Evolutionary conservation across 2,329 filamentous ascomycete genomes (phyloP).

Genomic region (Colletotrichum lupini): DNA sequence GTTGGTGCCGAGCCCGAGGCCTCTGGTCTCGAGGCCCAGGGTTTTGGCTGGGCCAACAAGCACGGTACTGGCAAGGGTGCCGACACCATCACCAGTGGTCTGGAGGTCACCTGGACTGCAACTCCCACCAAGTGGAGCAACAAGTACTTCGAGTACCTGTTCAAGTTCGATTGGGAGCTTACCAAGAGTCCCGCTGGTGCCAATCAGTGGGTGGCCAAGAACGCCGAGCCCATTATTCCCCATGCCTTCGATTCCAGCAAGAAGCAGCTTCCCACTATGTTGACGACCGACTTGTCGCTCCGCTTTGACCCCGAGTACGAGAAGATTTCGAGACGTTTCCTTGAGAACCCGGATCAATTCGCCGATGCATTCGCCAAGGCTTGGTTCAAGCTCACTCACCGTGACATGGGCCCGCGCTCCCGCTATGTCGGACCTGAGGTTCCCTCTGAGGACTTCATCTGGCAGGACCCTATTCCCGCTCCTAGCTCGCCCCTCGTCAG

Average conservation of each 20-base stretch:
- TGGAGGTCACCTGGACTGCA: constrained; percentile 84
- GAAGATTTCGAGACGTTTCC: constrained; percentile 79
- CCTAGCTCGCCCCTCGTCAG: constrained; percentile 67
- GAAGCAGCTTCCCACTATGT: constrained; percentile 79
- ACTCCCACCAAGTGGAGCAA: constrained; percentile 82
- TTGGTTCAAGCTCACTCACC: constrained; percentile 87
- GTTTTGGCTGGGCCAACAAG: constrained; percentile 77
- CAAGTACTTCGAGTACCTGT: constrained; percentile 79
- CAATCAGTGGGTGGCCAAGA: constrained; percentile 83
- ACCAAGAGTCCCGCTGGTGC: constrained; percentile 81
- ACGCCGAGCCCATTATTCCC: constrained; percentile 73
- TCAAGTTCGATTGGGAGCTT: constrained; percentile 82
- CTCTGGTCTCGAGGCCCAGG: constrained; percentile 72
- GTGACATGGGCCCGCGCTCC: constrained; percentile 78
- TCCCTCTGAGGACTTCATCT: constrained; percentile 74
- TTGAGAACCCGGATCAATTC: constrained; percentile 75
- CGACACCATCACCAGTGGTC: constrained; percentile 78
- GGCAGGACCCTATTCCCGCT: constrained; percentile 79
- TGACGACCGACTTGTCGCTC: constrained; percentile 79
- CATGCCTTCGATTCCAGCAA: constrained; percentile 76
- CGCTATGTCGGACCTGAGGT: constrained; percentile 82
- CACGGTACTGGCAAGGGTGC: constrained; percentile 73
- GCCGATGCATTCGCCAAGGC: constrained; percentile 76
- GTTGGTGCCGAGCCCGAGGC: constrained; percentile 76
- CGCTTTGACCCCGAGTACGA: constrained; percentile 78